Conservation (phyloP, 2,329 filamentous ascomycete genomes). For the Penicillium corylophilum region DNA sequence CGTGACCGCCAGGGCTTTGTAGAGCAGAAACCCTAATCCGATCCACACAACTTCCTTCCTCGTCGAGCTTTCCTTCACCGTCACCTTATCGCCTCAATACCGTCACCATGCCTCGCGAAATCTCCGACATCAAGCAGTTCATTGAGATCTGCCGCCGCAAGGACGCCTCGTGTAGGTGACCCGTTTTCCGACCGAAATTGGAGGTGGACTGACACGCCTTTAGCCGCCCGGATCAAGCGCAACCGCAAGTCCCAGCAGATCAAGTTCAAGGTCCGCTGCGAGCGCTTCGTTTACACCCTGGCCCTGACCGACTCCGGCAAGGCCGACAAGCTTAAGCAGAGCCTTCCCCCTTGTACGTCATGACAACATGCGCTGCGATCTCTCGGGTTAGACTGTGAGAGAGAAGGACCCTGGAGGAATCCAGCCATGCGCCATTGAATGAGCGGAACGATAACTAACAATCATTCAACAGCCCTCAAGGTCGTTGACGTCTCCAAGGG, state of each 20-base stretch:
- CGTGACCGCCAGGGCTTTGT: constrained; percentile 21
- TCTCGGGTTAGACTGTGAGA: background rate
- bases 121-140: constrained; percentile 99
- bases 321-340: constrained; percentile 99
- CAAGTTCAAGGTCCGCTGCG: constrained; percentile 99
- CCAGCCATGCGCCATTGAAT: background rate
- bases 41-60: constrained; percentile 25
- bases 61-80: constrained; percentile 17
- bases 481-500: constrained; percentile 48
- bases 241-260: constrained; percentile 85
- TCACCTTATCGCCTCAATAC: constrained; percentile 23
- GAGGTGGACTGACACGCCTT: constrained; percentile 18
- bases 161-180: constrained; percentile 93
- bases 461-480: constrained; percentile 40
- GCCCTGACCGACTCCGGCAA: constrained; percentile 98
- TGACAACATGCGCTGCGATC: background rate
- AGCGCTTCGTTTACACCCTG: constrained; percentile 93
- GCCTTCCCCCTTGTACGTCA: constrained; percentile 87
- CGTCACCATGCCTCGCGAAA: constrained; percentile 92
- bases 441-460: background rate
- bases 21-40: constrained; percentile 24
- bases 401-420: background rate
- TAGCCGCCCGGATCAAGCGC: constrained; percentile 93
- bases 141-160: constrained; percentile 99
- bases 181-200: constrained; percentile 8